Conservation (phyloP, 1,284 basidiomycete species). For the Marasmius fiardii region DNA sequence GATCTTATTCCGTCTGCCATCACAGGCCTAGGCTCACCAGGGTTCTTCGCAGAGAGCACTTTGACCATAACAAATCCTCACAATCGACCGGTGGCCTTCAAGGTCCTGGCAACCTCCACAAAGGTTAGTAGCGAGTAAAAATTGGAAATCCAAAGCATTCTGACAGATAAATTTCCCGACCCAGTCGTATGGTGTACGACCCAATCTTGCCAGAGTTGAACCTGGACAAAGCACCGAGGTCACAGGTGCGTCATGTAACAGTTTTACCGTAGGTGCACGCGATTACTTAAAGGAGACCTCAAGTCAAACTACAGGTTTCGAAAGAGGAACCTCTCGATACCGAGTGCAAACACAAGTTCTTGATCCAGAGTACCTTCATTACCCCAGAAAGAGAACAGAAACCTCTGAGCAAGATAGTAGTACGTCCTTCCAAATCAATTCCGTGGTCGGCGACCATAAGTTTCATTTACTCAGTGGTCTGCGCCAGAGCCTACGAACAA, state of each 20-base stretch:
- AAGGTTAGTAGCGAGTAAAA: constrained; percentile 75
- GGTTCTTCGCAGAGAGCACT: constrained; percentile 86
- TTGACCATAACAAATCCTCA: constrained; percentile 90
- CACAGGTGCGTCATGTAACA: constrained; percentile 59
- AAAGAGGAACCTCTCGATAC: constrained; percentile 90
- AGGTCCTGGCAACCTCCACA: constrained; percentile 99
- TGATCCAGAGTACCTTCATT: constrained; percentile 95
- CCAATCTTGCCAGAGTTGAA: constrained; percentile 95
- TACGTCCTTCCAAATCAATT: no score
- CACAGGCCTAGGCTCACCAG: constrained; percentile 89
- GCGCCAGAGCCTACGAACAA: no score
- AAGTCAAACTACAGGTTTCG: constrained; percentile 98
- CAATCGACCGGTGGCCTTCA: constrained; percentile 88
- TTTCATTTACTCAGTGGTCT: no score
- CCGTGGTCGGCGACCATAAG: no score
- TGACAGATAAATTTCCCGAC: not conserved
- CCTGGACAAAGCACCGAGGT: constrained; percentile 94
- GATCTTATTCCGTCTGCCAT: no score
- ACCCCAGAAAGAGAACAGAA: constrained; percentile 85
- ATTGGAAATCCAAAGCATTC: not conserved
- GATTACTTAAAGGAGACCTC: constrained; percentile 11
- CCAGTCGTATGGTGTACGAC: constrained; percentile 92
- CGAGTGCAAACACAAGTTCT: constrained; percentile 99
- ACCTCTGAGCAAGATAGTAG: constrained; percentile 81
- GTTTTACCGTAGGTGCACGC: not conserved